Evolutionary conservation across 257 asterid genomes (phyloP), one percentile per base, ranked within the genome.

Genomic region (Plantago ovata): DNA sequence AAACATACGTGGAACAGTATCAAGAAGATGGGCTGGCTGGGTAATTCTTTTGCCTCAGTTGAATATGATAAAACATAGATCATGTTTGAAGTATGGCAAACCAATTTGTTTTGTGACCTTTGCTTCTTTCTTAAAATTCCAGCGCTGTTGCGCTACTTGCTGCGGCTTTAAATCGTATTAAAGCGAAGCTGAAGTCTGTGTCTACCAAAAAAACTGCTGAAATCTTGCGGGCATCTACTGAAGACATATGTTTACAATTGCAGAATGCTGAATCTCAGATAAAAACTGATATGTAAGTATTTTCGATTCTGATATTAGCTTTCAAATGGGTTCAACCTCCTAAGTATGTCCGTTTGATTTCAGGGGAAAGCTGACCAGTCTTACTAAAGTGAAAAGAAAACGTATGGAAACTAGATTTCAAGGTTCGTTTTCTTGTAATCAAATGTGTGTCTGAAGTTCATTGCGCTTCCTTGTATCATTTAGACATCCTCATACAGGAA

Each of bases 241-340:
- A 83, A 75, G 83, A 69, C 52, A 81, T 85, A 75, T 76, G 77
- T 58, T 70, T 63, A 63, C 83, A 70, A 41, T 62, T 87, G 69
- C 79, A 77, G 70, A 76, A 66, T 65, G 85, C 89, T 58, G 95
- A 91, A 75, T 80, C 84, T 76, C 89, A 69, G 74, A 84, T 84
- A 63, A 81, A 77, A 75, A 72, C 74, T 62, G 94, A 91, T 60
- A 61, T 72, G 96, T 91, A 77, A 73, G 91, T 71, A 61, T 28
- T 43, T 54, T 44, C 42, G 36, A 55, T 51, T 54, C 49, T 62
- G 64, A 67, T 48, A n/a, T n/a, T n/a, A 59, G 58, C n/a, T 50
- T 49, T 23, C 53, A 44, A 42, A 20, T 53, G 13, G 41, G 46
- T 56, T 60, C 59, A 28, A 60, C 51, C 49, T 69, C 72, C 69